A percentile compares a stretch with the other conserved stretches of the same genome.
These are phyloP conservation scores for Stipa capillata DNA, from an alignment of 176 grass and related monocot species.

Conservation along the genomic window DNA sequence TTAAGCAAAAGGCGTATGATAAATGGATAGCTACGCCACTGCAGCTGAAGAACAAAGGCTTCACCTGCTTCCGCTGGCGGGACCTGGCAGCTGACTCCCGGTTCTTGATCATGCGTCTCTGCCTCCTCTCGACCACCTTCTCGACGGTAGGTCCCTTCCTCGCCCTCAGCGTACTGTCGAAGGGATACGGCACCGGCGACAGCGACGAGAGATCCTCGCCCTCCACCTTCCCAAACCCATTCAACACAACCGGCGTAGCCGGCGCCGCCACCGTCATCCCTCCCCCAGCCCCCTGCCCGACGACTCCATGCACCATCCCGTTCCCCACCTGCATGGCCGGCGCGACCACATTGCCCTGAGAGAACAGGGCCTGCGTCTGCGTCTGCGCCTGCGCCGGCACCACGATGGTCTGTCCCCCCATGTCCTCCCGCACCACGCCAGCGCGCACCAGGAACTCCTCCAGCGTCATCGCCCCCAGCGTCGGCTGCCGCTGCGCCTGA, in stretches of 20 bases:
- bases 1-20: not conserved
- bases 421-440: slow-evolving; percentile 66
- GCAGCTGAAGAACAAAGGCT: not conserved
- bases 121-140: slow-evolving; percentile 84
- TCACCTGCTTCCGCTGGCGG: slow-evolving; percentile 77
- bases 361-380: slow-evolving; percentile 29
- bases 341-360: slow-evolving; percentile 34
- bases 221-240: slow-evolving; percentile 45
- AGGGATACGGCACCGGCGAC: slow-evolving; percentile 68
- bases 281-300: slow-evolving; percentile 11
- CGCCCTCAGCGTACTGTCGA: slow-evolving; percentile 42
- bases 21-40: slow-evolving; percentile 5
- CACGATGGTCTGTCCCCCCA: slow-evolving; percentile 22
- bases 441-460: slow-evolving; percentile 89
- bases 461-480: slow-evolving; percentile 85
- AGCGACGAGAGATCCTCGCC: slow-evolving; percentile 45
- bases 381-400: slow-evolving; percentile 22
- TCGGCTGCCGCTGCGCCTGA: slow-evolving; percentile 32
- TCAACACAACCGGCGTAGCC: slow-evolving; percentile 37
- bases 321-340: slow-evolving; percentile 28
- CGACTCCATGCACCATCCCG: slow-evolving; percentile 12
- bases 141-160: slow-evolving; percentile 58
- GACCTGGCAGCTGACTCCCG: slow-evolving; percentile 83
- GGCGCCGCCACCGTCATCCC: slow-evolving; percentile 37
- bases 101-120: slow-evolving; percentile 91